Conservation (phyloP, 1,284 basidiomycete genomes). For the Hemileia vastatrix region DNA sequence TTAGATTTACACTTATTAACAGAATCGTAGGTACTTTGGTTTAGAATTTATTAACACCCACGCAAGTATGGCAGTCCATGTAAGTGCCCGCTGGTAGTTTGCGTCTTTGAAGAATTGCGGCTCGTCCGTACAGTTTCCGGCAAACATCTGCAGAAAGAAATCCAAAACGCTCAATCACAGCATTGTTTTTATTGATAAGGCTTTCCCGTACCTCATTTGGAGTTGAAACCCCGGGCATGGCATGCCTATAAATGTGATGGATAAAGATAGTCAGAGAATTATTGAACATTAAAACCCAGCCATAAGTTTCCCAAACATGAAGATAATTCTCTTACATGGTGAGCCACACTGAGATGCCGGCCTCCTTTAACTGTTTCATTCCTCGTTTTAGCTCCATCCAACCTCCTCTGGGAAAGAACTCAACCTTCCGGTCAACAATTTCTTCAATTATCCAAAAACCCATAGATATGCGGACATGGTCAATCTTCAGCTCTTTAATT, state of each 20-base stretch:
- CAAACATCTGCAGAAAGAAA: conserved; percentile 62
- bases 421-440: conserved; percentile 55
- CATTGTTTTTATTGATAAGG: no score
- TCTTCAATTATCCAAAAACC: conserved; percentile 70
- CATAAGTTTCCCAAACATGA: no score
- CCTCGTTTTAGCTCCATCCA: conserved; percentile 49
- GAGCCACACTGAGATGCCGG: conserved; percentile 13
- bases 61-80: conserved; percentile 69
- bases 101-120: conserved; percentile 62
- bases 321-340: no score
- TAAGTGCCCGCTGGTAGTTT: conserved; percentile 63
- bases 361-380: conserved; percentile 10
- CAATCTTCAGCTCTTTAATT: conserved; percentile 54
- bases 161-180: no score
- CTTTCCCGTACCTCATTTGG: no score
- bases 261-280: no score
- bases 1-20: no score
- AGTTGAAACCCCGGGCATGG: conserved; percentile 60
- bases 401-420: conserved; percentile 61
- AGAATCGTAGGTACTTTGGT: no score
- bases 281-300: no score
- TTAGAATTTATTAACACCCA: no score
- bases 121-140: conserved; percentile 58
- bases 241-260: no score
- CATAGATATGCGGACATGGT: conserved; percentile 64